Evolutionary conservation across 768 basidiomycete genomes (phyloP), one percentile per base, ranked within the genome.

Genomic region (Cyclocybe cylindracea): DNA sequence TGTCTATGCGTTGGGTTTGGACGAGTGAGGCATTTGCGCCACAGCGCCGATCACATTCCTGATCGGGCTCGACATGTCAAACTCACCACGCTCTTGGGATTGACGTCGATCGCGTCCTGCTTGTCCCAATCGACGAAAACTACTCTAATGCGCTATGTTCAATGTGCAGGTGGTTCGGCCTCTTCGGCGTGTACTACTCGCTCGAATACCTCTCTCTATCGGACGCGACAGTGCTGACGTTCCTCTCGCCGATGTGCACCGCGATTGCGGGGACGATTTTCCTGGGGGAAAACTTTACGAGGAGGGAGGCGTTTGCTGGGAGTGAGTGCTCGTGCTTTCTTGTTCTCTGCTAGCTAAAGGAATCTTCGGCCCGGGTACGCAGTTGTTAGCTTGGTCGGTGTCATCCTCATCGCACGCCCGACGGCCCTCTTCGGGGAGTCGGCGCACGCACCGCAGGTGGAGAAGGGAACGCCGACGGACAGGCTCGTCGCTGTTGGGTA

Each of bases 341-440:
- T 13, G 16, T 13, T 39, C 5, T 14, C 10, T 33, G 31, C 19
- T 11, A 32, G 33, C 3, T 44, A 14, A 39, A 10, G 10, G 14
- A 5, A 14, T 40, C 24, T 44, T 46, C n/a, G 48, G 19, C 54
- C n/a, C 44, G 33, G 7, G 4, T 33, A 11, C 13, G 5, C 59
- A 81, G 82, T 87, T 7, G 76, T 79, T 42, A 87, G 89, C 65
- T 75, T 95, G 32, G 39, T 79, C 7, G 94, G 93, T 0, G 91
- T 93, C 7, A 65, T 94, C 10, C 74, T 94, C 7, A 91, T 97
- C 44, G 89, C 92, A 9, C 77, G 90, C 34, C 94, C 94, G 0
- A 70, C 77, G 1, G 83, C 84, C 46, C 58, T 97, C 6, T 95
- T 97, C 58, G 87, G 86, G 3, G 48, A 44, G 46, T 10, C 70